These are phyloP conservation scores for Rhodotorula graminis DNA, from an alignment of 768 basidiomycete species.

Conservation along the genomic window DNA sequence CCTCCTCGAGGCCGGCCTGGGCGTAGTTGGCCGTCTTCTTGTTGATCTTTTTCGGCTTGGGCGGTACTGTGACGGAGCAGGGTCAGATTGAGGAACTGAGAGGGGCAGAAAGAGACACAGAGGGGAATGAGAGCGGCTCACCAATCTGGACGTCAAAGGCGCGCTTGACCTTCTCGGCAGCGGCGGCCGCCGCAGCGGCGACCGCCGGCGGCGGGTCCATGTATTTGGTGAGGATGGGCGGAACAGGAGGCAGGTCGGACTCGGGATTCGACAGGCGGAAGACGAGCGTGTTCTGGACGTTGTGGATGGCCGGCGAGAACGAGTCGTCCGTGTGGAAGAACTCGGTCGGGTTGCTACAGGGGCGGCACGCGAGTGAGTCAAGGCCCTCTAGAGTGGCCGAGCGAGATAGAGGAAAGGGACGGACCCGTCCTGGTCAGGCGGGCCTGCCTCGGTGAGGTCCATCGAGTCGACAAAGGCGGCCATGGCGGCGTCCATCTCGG, in stretches of 20 bases:
- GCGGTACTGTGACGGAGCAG: slow-evolving; percentile 44
- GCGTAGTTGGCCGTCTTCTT: slow-evolving; percentile 25
- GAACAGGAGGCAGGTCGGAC: slow-evolving; percentile 70
- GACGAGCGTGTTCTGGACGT: slow-evolving; percentile 87
- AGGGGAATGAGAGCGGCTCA: slow-evolving; percentile 40
- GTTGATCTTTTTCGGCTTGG: slow-evolving; percentile 35
- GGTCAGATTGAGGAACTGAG: not conserved
- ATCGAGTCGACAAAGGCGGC: slow-evolving; percentile 78
- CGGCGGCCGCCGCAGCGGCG: slow-evolving; percentile 57
- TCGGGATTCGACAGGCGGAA: slow-evolving; percentile 66
- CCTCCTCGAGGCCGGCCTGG: slow-evolving; percentile 8
- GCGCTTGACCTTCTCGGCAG: slow-evolving; percentile 60
- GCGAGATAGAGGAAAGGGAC: not conserved
- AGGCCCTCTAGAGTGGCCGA: not conserved
- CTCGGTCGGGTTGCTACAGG: slow-evolving; percentile 56
- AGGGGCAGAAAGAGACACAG: too few relatives aligned
- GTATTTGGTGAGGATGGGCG: slow-evolving; percentile 77
- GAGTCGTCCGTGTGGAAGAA: slow-evolving; percentile 77
- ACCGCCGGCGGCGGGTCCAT: slow-evolving; percentile 70
- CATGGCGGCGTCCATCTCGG: slow-evolving; percentile 75
- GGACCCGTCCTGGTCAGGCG: slow-evolving; percentile 54
- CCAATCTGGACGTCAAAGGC: slow-evolving; percentile 76
- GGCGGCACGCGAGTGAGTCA: not conserved
- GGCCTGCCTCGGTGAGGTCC: slow-evolving; percentile 72
- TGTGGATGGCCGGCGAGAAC: slow-evolving; percentile 84